Evolutionary conservation across 176 grass and related monocot species (phyloP), one percentile per base, ranked within the genome.

Genomic region (bread wheat (Triticum aestivum)): DNA sequence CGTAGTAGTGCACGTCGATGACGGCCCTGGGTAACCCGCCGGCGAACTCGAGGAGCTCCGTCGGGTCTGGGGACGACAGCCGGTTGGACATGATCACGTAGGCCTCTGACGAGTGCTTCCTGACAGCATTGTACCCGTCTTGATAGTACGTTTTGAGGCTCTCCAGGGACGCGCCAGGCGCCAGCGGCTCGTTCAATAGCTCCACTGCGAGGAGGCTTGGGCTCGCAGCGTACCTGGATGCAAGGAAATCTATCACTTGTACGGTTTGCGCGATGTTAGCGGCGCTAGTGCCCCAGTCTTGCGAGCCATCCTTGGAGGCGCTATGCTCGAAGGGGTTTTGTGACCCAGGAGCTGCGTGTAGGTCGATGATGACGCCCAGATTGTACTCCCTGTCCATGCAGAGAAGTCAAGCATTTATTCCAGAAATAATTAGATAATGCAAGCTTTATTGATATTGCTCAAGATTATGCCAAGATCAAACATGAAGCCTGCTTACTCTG

Each of bases 21-120:
- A 95, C 89, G 8, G 78, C 39, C 15, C 82, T 18, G 4, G 67
- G 1, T 9, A 93, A 77, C 8, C 56, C 78, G 0, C 81, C 15
- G 14, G 89, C 86, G 29, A 95, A 89, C 38, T 78, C 49, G 61
- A 93, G 56, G 20, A 91, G 89, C 82, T 93, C 93, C 0, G 86
- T 93, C 1, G 41, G 5, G 62, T 54, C 77, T 1, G 66, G 45
- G 13, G 68, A 42, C 1, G 66, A 47, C 2, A 77, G 14, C 4
- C 95, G 85, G 58, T 88, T 95, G 1, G 92, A 90, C 92, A 97
- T 91, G 69, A 97, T 85, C 61, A 97, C 91, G 5, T 91, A 97
- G 9, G 92, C 91, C 18, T 75, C 24, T 0, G 88, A 74, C 0
- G 95, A 88, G 79, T 97, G 61, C 62, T 59, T 86, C 11, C 95